Conservation (phyloP, 176 grass and related monocot genomes). For the Poa pratensis region DNA sequence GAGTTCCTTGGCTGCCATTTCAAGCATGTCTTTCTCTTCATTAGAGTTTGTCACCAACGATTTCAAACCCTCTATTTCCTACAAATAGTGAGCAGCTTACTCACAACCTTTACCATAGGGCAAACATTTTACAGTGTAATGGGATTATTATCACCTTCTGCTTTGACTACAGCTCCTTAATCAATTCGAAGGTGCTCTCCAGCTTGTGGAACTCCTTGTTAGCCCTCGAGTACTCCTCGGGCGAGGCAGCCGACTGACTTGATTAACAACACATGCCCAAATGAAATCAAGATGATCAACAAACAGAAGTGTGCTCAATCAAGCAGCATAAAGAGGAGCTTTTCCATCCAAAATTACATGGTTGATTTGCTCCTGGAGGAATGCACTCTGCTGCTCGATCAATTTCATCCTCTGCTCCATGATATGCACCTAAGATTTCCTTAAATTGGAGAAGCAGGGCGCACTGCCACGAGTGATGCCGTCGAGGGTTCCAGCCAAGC, state of each 20-base stretch:
- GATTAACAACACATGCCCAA: conserved; percentile 46
- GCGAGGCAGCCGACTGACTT: conserved; percentile 65
- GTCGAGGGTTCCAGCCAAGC: no score
- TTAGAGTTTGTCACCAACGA: conserved; percentile 56
- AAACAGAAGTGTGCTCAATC: neutral
- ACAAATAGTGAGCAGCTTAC: neutral
- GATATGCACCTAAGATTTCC: conserved; percentile 36
- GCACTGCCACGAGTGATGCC: no score
- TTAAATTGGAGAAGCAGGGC: no score
- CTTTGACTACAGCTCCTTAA: conserved; percentile 60
- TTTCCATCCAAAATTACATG: conserved; percentile 60
- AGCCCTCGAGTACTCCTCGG: conserved; percentile 64
- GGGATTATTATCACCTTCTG: conserved; percentile 47
- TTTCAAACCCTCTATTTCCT: conserved; percentile 79
- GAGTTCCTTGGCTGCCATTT: conserved; percentile 83
- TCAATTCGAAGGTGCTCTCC: conserved; percentile 53
- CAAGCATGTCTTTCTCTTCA: conserved; percentile 80
- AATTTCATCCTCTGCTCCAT: conserved; percentile 83
- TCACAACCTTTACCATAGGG: neutral
- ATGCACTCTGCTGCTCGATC: conserved; percentile 69
- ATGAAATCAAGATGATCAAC: conserved; percentile 42
- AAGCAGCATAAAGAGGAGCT: neutral
- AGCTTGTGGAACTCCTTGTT: conserved; percentile 83
- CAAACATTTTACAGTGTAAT: neutral
- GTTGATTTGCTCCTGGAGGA: conserved; percentile 75